phyloP scores from a whole-genome alignment of 1,284 basidiomycete genomes.

The Apiotrichum gamsii region DNA sequence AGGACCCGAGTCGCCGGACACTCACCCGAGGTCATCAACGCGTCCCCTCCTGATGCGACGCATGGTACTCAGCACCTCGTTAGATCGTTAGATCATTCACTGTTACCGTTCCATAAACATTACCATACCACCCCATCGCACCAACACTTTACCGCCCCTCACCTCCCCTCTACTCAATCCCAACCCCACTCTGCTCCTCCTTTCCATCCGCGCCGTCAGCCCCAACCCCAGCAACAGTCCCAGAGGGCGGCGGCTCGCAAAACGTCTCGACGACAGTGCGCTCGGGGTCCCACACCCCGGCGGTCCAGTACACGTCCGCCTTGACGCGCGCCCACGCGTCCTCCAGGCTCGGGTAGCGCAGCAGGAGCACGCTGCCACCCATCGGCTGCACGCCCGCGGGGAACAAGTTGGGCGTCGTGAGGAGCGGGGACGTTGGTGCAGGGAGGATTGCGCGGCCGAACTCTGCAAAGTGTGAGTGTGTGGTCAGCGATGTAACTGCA shows the following conservation, averaged over 20 bases:
- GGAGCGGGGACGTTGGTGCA: constrained; percentile 21
- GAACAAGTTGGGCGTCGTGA: constrained; percentile 10
- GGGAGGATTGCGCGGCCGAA: constrained; percentile 31
- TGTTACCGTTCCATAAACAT: too few relatives aligned
- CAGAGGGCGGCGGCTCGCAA: constrained; percentile 13
- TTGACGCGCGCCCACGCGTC: constrained; percentile 38
- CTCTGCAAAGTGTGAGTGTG: constrained; percentile 12
- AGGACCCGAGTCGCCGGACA: too few relatives aligned
- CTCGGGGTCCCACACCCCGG: constrained; percentile 42
- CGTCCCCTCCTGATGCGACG: too few relatives aligned
- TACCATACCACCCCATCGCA: too few relatives aligned
- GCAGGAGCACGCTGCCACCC: constrained; percentile 38
- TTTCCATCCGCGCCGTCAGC: not conserved
- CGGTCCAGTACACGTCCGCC: constrained; percentile 42
- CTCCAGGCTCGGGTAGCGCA: constrained; percentile 28
- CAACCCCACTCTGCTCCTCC: not conserved
- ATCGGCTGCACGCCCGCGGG: constrained; percentile 33
- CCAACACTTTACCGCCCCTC: too few relatives aligned
- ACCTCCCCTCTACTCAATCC: too few relatives aligned
- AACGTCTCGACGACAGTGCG: constrained; percentile 34
- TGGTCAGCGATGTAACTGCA: not conserved
- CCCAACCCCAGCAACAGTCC: constrained; percentile 8
- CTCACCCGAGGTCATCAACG: too few relatives aligned
- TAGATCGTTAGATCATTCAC: too few relatives aligned
- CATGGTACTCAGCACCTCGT: too few relatives aligned